Conservation (phyloP, 306 rosid genomes). For the Cajanus cajan region DNA sequence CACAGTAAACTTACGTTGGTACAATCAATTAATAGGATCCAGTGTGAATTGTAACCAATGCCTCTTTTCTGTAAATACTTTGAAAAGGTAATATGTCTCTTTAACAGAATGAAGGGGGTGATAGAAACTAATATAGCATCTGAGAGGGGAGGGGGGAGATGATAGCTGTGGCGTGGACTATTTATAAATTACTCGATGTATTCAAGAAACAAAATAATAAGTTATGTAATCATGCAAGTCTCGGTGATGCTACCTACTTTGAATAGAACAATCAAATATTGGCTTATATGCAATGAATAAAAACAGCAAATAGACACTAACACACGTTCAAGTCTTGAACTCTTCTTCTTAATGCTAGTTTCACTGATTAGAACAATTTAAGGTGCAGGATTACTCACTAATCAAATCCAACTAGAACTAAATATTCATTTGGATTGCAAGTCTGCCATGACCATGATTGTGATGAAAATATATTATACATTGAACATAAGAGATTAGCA, state of each 20-base stretch:
- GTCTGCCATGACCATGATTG: neutral
- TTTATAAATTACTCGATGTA: neutral
- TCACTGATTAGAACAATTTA: neutral
- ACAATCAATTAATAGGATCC: neutral
- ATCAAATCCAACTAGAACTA: neutral
- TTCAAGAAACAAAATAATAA: neutral
- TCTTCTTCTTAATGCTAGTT: neutral
- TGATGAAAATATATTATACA: neutral
- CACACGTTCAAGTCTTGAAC: neutral
- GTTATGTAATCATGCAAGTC: neutral
- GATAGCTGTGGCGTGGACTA: neutral
- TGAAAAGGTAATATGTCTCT: neutral
- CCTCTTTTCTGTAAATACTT: neutral
- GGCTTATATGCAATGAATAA: neutral
- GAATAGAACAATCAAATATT: neutral
- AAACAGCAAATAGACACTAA: neutral
- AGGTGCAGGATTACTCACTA: neutral
- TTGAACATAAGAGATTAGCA: neutral
- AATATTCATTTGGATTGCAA: conserved; percentile 16
- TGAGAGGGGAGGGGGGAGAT: neutral
- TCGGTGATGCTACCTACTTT: neutral
- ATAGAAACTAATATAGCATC: neutral
- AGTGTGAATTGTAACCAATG: neutral
- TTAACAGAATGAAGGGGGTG: neutral
- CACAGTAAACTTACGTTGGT: neutral